A percentile compares a stretch with the other conserved stretches of the same genome.
Evolutionary conservation across 2,329 filamentous ascomycete genomes (phyloP).

Genomic region (Purpureocillium takamizusanense): DNA sequence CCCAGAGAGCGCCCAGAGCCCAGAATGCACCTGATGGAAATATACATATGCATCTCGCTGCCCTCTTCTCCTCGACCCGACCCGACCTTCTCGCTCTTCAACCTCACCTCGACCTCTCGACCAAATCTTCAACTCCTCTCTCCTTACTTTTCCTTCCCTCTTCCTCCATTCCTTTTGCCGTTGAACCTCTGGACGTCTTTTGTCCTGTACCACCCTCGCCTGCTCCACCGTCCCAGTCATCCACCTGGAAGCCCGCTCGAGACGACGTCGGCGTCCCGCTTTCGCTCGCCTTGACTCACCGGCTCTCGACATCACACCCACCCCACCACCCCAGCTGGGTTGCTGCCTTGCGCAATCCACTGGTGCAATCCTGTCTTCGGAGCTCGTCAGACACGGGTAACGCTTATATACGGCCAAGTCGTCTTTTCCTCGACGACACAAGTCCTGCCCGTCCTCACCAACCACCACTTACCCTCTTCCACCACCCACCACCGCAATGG

Average conservation of each 20-base stretch:
- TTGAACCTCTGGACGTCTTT: background rate
- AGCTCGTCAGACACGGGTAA: constrained; percentile 1
- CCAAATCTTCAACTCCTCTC: constrained; percentile 3
- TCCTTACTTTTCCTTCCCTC: background rate
- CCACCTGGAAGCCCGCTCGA: background rate
- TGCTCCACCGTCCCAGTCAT: too few species aligned
- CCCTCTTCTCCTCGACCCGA: constrained; percentile 8
- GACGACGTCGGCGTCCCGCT: constrained; percentile 6
- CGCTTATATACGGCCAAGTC: too few species aligned
- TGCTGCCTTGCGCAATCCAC: constrained; percentile 1
- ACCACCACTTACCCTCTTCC: background rate
- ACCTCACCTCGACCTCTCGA: background rate
- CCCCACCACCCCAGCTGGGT: constrained; percentile 3
- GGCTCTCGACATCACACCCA: constrained; percentile 6
- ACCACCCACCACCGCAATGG: constrained; percentile 31
- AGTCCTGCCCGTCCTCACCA: background rate
- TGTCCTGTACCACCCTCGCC: background rate
- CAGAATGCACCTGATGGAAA: background rate
- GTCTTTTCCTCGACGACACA: too few species aligned
- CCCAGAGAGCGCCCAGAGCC: background rate
- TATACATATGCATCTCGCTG: constrained; percentile 14
- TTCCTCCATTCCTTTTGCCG: background rate
- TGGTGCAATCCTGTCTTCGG: constrained; percentile 1
- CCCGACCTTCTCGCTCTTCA: constrained; percentile 1
- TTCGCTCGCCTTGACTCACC: constrained; percentile 10